Evolutionary conservation across 192 early-diverging fungal genomes (phyloP), one percentile per base, ranked within the genome.

Genomic region (Coemansia sp.): DNA sequence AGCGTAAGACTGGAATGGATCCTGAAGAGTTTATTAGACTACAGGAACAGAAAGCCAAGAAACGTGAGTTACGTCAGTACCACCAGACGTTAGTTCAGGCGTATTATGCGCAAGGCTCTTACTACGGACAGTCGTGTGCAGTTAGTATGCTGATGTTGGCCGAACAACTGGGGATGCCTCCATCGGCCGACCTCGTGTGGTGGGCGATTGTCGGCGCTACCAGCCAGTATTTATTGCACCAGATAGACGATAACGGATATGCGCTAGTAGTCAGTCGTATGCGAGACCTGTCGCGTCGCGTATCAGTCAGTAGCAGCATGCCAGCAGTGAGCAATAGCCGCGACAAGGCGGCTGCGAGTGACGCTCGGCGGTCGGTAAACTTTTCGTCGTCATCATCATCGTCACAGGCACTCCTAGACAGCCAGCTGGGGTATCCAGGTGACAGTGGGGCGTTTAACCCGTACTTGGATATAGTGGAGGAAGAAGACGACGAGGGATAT

Each of bases 41-140:
- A 42, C 87, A 81, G 70, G 77, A 76, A 22, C 55, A 67, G 24
- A 67, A 79, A 33, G 75, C 70, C 15, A 54, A 70, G 49, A 40
- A 63, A 16, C 80, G 75, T 49, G 73, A 85, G 38, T 33, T 70
- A 51, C 78, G 85, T 38, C 76, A 67, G 16, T 68, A 67, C n/a
- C 65, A 86, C 43, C 74, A 73, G 46, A 64, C 76, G 8, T 60
- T 88, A 12, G 78, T 96, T 3, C 86, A 90, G 47, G 87, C 93
- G 34, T 96, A 98, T 69, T 97, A 96, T 78, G 77, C 87, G n/a
- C 89, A 89, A 52, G 95, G 94, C 13, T 68, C 89, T 29, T 95
- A 90, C 73, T 87, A 88, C 70, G 93, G 94, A 0, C 88, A 90
- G 61, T 88, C 94, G 13, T 90, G 92, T 10, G 80, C 93, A 1